Percentiles rank a stretch among this genome's conserved stretches.
Evolutionary conservation across 768 basidiomycete species (phyloP).

Genomic region (Tephrocybe sp.): DNA sequence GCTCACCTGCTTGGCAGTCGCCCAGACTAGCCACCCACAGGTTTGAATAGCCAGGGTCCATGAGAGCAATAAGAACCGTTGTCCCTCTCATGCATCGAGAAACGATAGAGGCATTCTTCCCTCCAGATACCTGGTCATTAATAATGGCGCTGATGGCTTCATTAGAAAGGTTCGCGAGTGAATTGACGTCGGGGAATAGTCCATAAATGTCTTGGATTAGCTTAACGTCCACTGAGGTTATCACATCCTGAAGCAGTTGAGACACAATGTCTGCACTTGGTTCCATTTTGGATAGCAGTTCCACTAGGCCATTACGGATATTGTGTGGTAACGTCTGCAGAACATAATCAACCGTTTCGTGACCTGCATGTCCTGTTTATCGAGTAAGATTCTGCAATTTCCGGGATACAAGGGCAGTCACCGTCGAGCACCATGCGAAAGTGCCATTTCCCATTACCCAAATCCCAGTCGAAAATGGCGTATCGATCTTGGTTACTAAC

Average conservation of each 20-base stretch:
- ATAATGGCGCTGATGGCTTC: slow-evolving; percentile 37
- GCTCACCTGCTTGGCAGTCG: slow-evolving; percentile 51
- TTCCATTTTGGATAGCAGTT: slow-evolving; percentile 7
- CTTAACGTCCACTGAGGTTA: slow-evolving; percentile 35
- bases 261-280: slow-evolving; percentile 22
- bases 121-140: slow-evolving; percentile 32
- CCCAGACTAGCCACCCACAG: slow-evolving; percentile 58
- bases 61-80: slow-evolving; percentile 45
- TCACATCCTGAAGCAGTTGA: slow-evolving; percentile 29
- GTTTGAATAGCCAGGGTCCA: slow-evolving; percentile 38
- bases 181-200: slow-evolving; percentile 37
- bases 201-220: slow-evolving; percentile 34
- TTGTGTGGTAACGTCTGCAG: slow-evolving; percentile 28
- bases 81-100: slow-evolving; percentile 49
- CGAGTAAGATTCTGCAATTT: neutral
- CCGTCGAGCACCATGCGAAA: slow-evolving; percentile 51
- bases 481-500: slow-evolving; percentile 45
- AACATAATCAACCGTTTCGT: slow-evolving; percentile 43
- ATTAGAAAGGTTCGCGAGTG: slow-evolving; percentile 31
- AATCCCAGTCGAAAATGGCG: slow-evolving; percentile 35
- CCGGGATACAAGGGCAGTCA: slow-evolving; percentile 14
- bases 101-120: slow-evolving; percentile 31
- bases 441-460: slow-evolving; percentile 37
- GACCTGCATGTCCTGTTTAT: slow-evolving; percentile 41
- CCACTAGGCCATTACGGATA: slow-evolving; percentile 24